These are phyloP conservation scores for Apiospora phragmitis DNA, from an alignment of 2,329 filamentous ascomycete genomes.

Conservation along the genomic window DNA sequence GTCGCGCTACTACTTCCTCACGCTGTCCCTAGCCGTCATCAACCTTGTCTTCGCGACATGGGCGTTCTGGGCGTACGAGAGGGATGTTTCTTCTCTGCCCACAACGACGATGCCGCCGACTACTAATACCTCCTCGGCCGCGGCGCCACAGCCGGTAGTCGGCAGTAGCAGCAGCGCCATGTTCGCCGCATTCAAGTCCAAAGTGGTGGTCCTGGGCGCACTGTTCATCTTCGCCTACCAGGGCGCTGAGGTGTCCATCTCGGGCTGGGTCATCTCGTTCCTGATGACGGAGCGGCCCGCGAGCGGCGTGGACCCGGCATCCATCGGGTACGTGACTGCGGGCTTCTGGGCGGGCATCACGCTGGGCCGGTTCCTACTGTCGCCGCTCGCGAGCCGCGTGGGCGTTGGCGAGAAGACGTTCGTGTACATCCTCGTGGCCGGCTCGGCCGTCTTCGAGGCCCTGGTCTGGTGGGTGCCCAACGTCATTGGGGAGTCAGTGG, in stretches of 20 bases:
- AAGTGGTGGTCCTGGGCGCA: conserved; percentile 71
- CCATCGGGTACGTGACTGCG: conserved; percentile 78
- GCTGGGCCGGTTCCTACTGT: conserved; percentile 71
- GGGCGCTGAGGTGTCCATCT: conserved; percentile 80
- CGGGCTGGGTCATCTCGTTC: conserved; percentile 86
- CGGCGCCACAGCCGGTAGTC: conserved; percentile 6
- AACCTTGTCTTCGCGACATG: conserved; percentile 62
- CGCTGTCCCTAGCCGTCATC: conserved; percentile 56
- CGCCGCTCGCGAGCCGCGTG: conserved; percentile 63
- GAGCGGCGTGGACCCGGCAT: conserved; percentile 58
- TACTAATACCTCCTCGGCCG: neutral
- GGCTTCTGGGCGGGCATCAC: conserved; percentile 75
- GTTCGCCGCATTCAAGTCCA: conserved; percentile 48
- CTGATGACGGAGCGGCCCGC: conserved; percentile 67
- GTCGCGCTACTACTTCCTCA: conserved; percentile 73
- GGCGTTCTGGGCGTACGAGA: conserved; percentile 71
- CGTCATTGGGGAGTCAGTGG: conserved; percentile 68
- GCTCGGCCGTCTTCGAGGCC: conserved; percentile 68
- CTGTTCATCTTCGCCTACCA: conserved; percentile 86
- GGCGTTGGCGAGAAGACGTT: conserved; percentile 70
- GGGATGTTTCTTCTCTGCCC: conserved; percentile 45
- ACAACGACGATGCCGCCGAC: conserved; percentile 12
- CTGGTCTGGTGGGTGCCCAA: conserved; percentile 79
- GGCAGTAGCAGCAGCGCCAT: conserved; percentile 39
- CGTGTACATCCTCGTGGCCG: conserved; percentile 62